These are phyloP conservation scores for Pugionium cornutum DNA, from an alignment of 345 rosid species.

Conservation along the genomic window DNA sequence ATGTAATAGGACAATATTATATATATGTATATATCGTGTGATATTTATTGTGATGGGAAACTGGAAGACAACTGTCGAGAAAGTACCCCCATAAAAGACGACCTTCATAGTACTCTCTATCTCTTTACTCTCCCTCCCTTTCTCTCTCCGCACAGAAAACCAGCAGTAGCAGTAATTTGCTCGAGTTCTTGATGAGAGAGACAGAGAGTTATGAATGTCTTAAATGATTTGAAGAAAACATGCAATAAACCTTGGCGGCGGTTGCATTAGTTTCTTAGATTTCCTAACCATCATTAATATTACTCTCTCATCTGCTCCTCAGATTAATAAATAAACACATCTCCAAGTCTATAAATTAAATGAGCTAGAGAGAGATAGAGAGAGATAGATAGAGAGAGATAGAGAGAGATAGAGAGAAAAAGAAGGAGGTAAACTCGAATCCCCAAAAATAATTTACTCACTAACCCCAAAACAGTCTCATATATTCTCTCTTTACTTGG, in stretches of 20 bases:
- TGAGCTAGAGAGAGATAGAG: too few relatives aligned
- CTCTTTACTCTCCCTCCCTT: neutral
- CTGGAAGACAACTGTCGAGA: constrained; percentile 78
- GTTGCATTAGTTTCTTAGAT: constrained; percentile 51
- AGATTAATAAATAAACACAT: too few relatives aligned
- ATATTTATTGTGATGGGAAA: constrained; percentile 41
- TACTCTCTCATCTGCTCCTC: constrained; percentile 17
- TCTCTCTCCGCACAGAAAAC: constrained; percentile 27
- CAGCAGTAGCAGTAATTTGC: constrained; percentile 27
- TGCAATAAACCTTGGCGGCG: constrained; percentile 77
- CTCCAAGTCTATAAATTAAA: too few relatives aligned
- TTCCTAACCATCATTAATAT: constrained; percentile 26
- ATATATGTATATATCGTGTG: neutral
- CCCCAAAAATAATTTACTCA: constrained; percentile 24
- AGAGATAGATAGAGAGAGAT: too few relatives aligned
- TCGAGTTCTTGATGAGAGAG: constrained; percentile 37
- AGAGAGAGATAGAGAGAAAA: too few relatives aligned
- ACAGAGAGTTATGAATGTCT: constrained; percentile 21
- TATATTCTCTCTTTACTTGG: constrained; percentile 8
- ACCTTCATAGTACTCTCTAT: constrained; percentile 18
- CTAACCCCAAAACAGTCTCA: constrained; percentile 21
- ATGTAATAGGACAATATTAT: neutral
- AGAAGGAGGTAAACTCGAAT: constrained; percentile 29
- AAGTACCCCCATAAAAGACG: constrained; percentile 37
- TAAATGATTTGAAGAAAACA: constrained; percentile 34